Percentiles rank a stretch among this genome's conserved stretches.
Evolutionary conservation across 2,329 filamentous ascomycete species (phyloP).

Genomic region (Zarea fungicola): DNA sequence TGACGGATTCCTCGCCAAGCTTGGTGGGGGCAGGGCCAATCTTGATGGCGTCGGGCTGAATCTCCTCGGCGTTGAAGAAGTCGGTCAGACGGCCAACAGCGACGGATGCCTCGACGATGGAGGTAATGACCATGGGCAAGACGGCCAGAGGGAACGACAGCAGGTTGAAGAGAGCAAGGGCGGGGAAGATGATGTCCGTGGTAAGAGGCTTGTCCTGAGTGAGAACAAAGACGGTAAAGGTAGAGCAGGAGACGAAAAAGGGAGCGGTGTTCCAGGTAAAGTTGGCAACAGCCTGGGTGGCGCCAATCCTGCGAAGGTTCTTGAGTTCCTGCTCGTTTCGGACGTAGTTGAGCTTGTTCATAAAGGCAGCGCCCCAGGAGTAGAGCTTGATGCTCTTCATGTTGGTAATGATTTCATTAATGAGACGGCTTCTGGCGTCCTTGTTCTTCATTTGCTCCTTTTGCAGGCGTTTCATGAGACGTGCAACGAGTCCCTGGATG

Average conservation of each 20-base stretch:
- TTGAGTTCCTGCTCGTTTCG: constrained; percentile 94
- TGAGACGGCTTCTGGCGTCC: constrained; percentile 83
- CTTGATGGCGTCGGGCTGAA: constrained; percentile 78
- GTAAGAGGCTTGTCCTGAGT: constrained; percentile 76
- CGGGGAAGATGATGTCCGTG: constrained; percentile 94
- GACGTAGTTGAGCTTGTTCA: constrained; percentile 94
- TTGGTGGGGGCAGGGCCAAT: constrained; percentile 65
- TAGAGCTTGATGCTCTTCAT: constrained; percentile 99
- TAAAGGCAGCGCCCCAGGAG: constrained; percentile 94
- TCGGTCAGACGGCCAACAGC: constrained; percentile 80
- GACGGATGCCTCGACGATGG: constrained; percentile 92
- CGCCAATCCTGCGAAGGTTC: constrained; percentile 92
- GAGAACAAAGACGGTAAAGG: constrained; percentile 89
- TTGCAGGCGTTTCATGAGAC: constrained; percentile 89
- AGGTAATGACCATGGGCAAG: constrained; percentile 95
- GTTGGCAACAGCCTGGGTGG: constrained; percentile 87
- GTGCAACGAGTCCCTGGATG: constrained; percentile 85
- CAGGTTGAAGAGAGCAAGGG: constrained; percentile 86
- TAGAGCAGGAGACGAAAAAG: constrained; percentile 95
- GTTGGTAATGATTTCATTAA: constrained; percentile 97
- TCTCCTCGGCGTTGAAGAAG: constrained; percentile 82
- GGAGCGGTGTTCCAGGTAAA: constrained; percentile 98
- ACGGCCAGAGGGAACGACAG: constrained; percentile 92
- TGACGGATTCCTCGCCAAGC: constrained; percentile 77
- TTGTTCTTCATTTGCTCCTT: constrained; percentile 99